These are phyloP conservation scores for Phaeotremella fagi DNA, from an alignment of 768 basidiomycete genomes.

Conservation along the genomic window DNA sequence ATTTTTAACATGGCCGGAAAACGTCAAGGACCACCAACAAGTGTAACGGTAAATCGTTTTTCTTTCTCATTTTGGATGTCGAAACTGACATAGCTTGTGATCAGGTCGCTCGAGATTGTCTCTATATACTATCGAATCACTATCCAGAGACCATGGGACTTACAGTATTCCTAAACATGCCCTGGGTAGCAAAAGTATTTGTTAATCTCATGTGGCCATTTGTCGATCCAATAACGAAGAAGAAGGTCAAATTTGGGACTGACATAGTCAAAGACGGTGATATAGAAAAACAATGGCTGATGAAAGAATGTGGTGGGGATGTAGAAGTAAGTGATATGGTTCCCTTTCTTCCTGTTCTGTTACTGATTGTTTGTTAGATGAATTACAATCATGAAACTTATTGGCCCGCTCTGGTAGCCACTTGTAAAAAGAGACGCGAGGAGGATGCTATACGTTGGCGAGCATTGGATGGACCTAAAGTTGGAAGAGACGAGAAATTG, in stretches of 20 bases:
- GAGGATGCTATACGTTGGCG: slow-evolving; percentile 20
- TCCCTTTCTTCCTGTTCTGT: neutral
- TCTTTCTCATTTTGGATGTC: neutral
- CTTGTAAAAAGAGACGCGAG: slow-evolving; percentile 17
- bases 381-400: slow-evolving; percentile 37
- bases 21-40: slow-evolving; percentile 30
- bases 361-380: slow-evolving; percentile 14
- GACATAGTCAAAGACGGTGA: slow-evolving; percentile 17
- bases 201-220: slow-evolving; percentile 48
- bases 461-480: slow-evolving; percentile 17
- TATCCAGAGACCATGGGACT: slow-evolving; percentile 44
- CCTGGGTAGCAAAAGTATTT: slow-evolving; percentile 39
- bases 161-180: slow-evolving; percentile 30
- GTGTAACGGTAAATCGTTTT: slow-evolving; percentile 23
- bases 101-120: slow-evolving; percentile 33
- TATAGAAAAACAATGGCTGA: slow-evolving; percentile 22
- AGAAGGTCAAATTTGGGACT: slow-evolving; percentile 30
- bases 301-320: slow-evolving; percentile 38
- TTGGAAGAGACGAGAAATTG: slow-evolving; percentile 18
- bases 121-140: slow-evolving; percentile 29
- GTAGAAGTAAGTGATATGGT: slow-evolving; percentile 30
- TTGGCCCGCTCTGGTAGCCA: slow-evolving; percentile 28
- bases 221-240: slow-evolving; percentile 39
- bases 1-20: slow-evolving; percentile 45
- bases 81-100: neutral